phyloP scores from a whole-genome alignment of 2,329 filamentous ascomycete genomes.

The Rutstroemia sp. region DNA sequence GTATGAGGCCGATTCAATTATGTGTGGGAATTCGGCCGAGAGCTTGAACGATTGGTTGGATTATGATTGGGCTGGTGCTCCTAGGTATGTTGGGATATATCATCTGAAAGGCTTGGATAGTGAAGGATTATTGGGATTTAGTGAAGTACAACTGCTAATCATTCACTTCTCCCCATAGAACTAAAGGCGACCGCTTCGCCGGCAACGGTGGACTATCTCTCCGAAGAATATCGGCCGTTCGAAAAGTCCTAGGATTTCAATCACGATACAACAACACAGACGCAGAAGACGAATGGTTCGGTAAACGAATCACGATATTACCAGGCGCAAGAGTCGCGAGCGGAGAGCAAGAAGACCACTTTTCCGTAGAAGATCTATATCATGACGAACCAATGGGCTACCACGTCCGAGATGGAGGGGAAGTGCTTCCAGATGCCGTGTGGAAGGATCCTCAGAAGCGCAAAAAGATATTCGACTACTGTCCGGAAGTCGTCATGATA shows the following conservation, averaged over 20 bases:
- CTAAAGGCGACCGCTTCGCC: slow-evolving; percentile 30
- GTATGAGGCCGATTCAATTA: slow-evolving; percentile 50
- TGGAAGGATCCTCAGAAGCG: slow-evolving; percentile 40
- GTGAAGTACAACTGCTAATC: background rate
- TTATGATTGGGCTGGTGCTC: slow-evolving; percentile 32
- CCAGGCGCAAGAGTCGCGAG: slow-evolving; percentile 42
- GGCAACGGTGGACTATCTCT: slow-evolving; percentile 49
- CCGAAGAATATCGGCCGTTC: slow-evolving; percentile 43
- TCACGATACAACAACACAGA: slow-evolving; percentile 42
- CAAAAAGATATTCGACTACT: slow-evolving; percentile 45
- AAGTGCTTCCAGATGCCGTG: slow-evolving; percentile 35
- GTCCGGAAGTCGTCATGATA: slow-evolving; percentile 47
- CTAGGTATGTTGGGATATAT: slow-evolving; percentile 31
- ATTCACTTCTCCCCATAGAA: background rate
- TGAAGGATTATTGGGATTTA: background rate
- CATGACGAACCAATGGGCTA: slow-evolving; percentile 47
- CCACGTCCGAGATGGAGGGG: slow-evolving; percentile 41
- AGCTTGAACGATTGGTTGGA: slow-evolving; percentile 25
- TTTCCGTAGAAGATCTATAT: slow-evolving; percentile 44
- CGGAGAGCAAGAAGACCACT: slow-evolving; percentile 33
- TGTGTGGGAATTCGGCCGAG: slow-evolving; percentile 47
- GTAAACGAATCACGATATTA: slow-evolving; percentile 39
- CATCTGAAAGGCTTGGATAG: background rate
- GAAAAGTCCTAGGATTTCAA: slow-evolving; percentile 42
- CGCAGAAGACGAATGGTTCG: slow-evolving; percentile 51